Base-by-base conservation (phyloP, 2,329 filamentous ascomycete species). In the Dactylellina cionopaga region DNA sequence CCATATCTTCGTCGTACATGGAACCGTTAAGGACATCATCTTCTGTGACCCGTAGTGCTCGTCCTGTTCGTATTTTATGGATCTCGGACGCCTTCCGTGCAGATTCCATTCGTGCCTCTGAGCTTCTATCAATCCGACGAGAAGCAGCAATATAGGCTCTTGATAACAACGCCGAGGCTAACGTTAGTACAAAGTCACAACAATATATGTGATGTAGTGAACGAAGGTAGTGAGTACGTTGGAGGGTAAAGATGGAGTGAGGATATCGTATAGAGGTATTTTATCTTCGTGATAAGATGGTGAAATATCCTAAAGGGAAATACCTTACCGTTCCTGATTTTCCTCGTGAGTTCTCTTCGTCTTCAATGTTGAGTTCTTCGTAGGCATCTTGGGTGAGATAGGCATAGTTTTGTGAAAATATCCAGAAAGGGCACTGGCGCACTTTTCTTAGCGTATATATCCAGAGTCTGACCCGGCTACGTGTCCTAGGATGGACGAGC, bases 1-100 rank as follows among this genome's bases (percentile, higher is more conserved):
- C 91, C 58, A 96, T 92, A 78, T 96, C 91, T 80, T 96, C 93
- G 78, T 96, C 93, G 79, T 97, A 97, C 92, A 96, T 96, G 79
- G 96, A 92, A 79, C 96, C 93, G 74, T 92, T 92, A 76, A 90
- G 83, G 10, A 96, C 92, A 81, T 95, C 92, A 77, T 95, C 87
- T 80, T 93, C 90, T 24, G 90, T 92, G 66, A 97, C 90, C 76
- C 89, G 88, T 70, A 97, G 85, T 1, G 86, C 88, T 76, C 92
- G 90, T 37, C 93, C 94, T 0, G 93, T 96, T 15, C 92, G 88
- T 79, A 89, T 87, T 82, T 92, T 92, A 84, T 96, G 93, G 35
- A 96, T 92, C 77, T 92, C 89, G n/a, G 93, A 96, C 4, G 93
- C 93, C 80, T 91, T 87, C 55, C 88, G 86, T 11, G 94, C 93